phyloP scores from a whole-genome alignment of 2,329 filamentous ascomycete genomes.

The Fusarium concolor region DNA sequence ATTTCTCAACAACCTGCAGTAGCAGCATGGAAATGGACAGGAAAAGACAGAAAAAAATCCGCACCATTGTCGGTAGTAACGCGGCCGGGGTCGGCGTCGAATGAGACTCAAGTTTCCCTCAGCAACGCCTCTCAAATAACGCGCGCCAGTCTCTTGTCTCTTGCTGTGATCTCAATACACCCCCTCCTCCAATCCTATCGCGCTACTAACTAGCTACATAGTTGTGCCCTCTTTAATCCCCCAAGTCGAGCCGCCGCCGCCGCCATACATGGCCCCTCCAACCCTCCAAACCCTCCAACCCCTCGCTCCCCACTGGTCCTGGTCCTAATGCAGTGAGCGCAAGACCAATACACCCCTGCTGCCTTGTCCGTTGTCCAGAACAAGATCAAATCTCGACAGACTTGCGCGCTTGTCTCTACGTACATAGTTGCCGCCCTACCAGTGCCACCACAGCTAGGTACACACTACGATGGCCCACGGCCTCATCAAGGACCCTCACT shows the following conservation, averaged over 20 bases:
- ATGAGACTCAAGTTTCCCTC: slow-evolving; percentile 40
- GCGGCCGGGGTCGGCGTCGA: slow-evolving; percentile 45
- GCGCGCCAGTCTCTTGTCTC: slow-evolving; percentile 42
- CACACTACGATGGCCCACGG: slow-evolving; percentile 39
- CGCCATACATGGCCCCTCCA: slow-evolving; percentile 46
- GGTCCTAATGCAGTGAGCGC: slow-evolving; percentile 47
- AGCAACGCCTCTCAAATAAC: slow-evolving; percentile 40
- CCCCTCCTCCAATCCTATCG: slow-evolving; percentile 43
- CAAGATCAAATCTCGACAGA: slow-evolving; percentile 48
- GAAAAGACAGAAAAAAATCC: slow-evolving; percentile 33
- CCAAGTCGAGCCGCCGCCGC: slow-evolving; percentile 49
- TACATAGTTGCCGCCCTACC: slow-evolving; percentile 44
- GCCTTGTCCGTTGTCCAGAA: slow-evolving; percentile 46
- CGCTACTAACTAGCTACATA: slow-evolving; percentile 43
- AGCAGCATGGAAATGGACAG: slow-evolving; percentile 34
- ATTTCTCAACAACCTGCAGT: slow-evolving; percentile 33
- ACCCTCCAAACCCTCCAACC: slow-evolving; percentile 46
- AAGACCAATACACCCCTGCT: slow-evolving; percentile 47
- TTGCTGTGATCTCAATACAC: slow-evolving; percentile 37
- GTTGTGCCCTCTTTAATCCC: slow-evolving; percentile 44
- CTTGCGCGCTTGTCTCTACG: slow-evolving; percentile 46
- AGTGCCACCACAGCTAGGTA: slow-evolving; percentile 44
- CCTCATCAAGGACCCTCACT: slow-evolving; percentile 50
- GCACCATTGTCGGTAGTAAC: slow-evolving; percentile 37
- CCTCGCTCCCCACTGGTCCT: slow-evolving; percentile 47